Conservation (phyloP, 1,139 yeast genomes). For the Geotrichum bryndzae region DNA sequence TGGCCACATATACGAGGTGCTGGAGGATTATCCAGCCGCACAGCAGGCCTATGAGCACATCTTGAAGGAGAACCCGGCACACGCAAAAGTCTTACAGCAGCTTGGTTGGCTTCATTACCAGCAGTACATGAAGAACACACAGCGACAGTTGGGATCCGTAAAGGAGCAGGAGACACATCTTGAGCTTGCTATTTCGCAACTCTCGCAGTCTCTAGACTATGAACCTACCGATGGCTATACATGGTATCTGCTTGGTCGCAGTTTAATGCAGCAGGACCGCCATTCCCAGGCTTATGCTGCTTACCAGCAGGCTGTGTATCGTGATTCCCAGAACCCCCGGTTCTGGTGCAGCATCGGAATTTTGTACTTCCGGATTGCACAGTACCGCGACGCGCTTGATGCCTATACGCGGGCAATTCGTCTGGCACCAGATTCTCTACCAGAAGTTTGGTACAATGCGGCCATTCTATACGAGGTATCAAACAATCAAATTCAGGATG, state of each 20-base stretch:
- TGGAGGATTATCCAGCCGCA: slow-evolving; percentile 85
- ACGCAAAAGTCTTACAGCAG: slow-evolving; percentile 92
- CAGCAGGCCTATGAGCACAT: slow-evolving; percentile 94
- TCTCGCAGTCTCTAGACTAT: slow-evolving; percentile 80
- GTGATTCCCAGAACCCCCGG: slow-evolving; percentile 93
- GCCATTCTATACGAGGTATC: slow-evolving; percentile 96
- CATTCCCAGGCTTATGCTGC: slow-evolving; percentile 96
- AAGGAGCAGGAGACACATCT: slow-evolving; percentile 66
- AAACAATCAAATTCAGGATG: slow-evolving; percentile 90
- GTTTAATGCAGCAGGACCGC: slow-evolving; percentile 92
- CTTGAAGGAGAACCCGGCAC: slow-evolving; percentile 80
- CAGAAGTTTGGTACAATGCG: slow-evolving; percentile 97
- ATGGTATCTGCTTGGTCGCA: slow-evolving; percentile 94
- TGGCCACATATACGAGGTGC: slow-evolving; percentile 91
- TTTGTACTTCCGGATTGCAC: slow-evolving; percentile 88
- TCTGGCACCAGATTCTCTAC: slow-evolving; percentile 77
- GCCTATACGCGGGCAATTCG: slow-evolving; percentile 96
- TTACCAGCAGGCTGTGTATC: slow-evolving; percentile 95
- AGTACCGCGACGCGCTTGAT: slow-evolving; percentile 92
- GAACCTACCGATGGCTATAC: slow-evolving; percentile 91
- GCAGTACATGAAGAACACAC: slow-evolving; percentile 30
- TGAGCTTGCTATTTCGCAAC: slow-evolving; percentile 72
- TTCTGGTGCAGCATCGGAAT: slow-evolving; percentile 99
- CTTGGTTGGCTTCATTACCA: slow-evolving; percentile 93
- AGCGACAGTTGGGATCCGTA: background rate